Conservation (phyloP, 2,329 filamentous ascomycete species). For the Aspergillus brunneoviolaceus region DNA sequence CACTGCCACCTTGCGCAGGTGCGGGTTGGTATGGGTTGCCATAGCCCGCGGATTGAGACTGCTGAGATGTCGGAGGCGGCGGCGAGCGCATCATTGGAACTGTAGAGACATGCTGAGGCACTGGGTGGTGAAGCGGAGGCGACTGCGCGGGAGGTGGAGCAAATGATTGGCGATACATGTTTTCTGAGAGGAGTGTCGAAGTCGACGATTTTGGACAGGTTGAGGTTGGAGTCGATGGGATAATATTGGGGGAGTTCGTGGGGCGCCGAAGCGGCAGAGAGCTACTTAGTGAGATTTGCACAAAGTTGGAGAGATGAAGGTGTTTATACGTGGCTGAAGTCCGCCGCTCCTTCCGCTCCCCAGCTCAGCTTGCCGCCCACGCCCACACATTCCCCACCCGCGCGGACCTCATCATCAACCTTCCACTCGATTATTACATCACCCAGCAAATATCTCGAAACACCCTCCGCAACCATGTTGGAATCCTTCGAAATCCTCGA, state of each 20-base stretch:
- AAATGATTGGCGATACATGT: slow-evolving; percentile 84
- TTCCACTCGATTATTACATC: slow-evolving; percentile 5
- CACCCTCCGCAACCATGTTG: slow-evolving; percentile 62
- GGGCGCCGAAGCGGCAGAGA: background rate
- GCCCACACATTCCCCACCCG: slow-evolving; percentile 22
- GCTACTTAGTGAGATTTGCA: background rate
- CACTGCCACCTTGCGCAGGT: slow-evolving; percentile 41
- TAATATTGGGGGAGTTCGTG: slow-evolving; percentile 2
- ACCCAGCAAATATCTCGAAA: slow-evolving; percentile 2
- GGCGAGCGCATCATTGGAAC: slow-evolving; percentile 96
- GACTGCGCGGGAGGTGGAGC: slow-evolving; percentile 72
- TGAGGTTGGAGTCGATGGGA: background rate
- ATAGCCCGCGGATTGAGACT: slow-evolving; percentile 58
- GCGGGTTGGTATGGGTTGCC: slow-evolving; percentile 52
- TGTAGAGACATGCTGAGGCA: slow-evolving; percentile 96
- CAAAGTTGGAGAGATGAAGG: slow-evolving; percentile 14
- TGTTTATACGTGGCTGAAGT: slow-evolving; percentile 37
- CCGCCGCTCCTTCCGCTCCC: slow-evolving; percentile 18
- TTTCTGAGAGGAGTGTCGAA: slow-evolving; percentile 10
- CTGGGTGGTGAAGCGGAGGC: slow-evolving; percentile 92
- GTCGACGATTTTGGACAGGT: background rate
- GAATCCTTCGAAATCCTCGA: slow-evolving; percentile 97
- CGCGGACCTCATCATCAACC: slow-evolving; percentile 10
- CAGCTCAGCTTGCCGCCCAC: slow-evolving; percentile 23
- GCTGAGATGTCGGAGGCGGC: slow-evolving; percentile 73